phyloP scores from a whole-genome alignment of 768 basidiomycete species.

The Ramaria rubella region DNA sequence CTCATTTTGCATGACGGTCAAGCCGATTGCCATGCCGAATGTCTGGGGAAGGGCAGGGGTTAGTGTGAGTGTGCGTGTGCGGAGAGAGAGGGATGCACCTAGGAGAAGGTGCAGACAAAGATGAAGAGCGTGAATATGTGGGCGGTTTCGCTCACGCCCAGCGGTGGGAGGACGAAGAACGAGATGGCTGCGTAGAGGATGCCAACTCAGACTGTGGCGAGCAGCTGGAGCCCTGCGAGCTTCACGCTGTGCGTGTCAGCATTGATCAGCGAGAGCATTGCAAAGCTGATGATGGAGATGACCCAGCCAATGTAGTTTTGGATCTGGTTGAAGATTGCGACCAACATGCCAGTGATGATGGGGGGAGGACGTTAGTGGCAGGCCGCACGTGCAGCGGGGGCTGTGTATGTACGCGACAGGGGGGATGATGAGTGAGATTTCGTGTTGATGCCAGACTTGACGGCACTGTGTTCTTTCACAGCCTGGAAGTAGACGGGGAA shows the following conservation, averaged over 20 bases:
- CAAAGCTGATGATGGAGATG: conserved; percentile 28
- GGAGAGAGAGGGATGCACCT: no score
- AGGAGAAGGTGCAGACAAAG: no score
- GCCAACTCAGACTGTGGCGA: conserved; percentile 28
- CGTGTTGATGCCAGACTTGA: conserved; percentile 30
- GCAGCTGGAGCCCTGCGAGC: conserved; percentile 25
- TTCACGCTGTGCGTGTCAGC: conserved; percentile 16
- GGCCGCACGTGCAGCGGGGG: neutral
- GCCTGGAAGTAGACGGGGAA: conserved; percentile 45
- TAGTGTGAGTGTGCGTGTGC: no score
- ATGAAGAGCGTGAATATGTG: no score
- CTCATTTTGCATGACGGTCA: conserved; percentile 30
- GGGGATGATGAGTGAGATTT: conserved; percentile 27
- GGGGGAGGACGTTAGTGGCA: no score
- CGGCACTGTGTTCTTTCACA: conserved; percentile 30
- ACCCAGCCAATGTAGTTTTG: conserved; percentile 31
- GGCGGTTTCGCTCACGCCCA: conserved; percentile 12
- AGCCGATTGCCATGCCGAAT: conserved; percentile 31
- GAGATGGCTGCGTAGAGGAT: conserved; percentile 17
- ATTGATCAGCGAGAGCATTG: conserved; percentile 25
- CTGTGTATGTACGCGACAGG: conserved; percentile 23
- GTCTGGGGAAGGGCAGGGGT: no score
- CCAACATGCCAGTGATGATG: conserved; percentile 29
- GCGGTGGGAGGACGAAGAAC: conserved; percentile 25
- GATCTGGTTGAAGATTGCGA: conserved; percentile 22